These are phyloP conservation scores for Saccharum spontaneum DNA, from an alignment of 176 grass and related monocot genomes.

Conservation along the genomic window DNA sequence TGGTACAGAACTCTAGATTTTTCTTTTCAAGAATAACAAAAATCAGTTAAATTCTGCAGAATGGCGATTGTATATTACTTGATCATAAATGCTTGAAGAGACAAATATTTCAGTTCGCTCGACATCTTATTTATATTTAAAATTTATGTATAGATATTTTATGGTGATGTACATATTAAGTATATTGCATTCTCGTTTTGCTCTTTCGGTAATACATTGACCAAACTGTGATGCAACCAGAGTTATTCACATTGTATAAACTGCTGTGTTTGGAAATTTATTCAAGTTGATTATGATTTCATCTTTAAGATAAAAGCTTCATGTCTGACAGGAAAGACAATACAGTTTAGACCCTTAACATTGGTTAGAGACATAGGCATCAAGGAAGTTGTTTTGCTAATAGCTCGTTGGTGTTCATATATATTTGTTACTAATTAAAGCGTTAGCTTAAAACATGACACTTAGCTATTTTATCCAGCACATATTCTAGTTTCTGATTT, in stretches of 20 bases:
- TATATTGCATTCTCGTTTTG: background rate
- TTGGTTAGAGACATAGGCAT: background rate
- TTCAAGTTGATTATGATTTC: background rate
- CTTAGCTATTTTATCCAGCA: background rate
- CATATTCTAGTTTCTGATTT: slow-evolving; percentile 17
- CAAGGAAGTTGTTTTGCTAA: slow-evolving; percentile 1
- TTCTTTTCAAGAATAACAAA: background rate
- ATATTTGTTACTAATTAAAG: background rate
- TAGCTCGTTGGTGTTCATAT: background rate
- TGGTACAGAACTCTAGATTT: background rate
- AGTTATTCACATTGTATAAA: background rate
- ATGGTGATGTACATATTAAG: background rate
- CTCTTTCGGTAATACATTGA: background rate
- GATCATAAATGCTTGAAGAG: background rate
- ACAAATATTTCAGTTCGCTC: background rate
- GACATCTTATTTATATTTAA: background rate
- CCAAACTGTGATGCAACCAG: slow-evolving; percentile 9
- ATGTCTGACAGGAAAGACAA: background rate
- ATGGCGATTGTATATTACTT: background rate
- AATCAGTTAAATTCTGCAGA: background rate
- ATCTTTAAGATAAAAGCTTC: background rate
- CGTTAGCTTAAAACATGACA: background rate
- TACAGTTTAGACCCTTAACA: background rate
- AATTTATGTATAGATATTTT: background rate
- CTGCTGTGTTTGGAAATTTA: background rate